Evolutionary conservation across 139 green algal genomes (phyloP).

Genomic region (Picochlorum sp.): DNA sequence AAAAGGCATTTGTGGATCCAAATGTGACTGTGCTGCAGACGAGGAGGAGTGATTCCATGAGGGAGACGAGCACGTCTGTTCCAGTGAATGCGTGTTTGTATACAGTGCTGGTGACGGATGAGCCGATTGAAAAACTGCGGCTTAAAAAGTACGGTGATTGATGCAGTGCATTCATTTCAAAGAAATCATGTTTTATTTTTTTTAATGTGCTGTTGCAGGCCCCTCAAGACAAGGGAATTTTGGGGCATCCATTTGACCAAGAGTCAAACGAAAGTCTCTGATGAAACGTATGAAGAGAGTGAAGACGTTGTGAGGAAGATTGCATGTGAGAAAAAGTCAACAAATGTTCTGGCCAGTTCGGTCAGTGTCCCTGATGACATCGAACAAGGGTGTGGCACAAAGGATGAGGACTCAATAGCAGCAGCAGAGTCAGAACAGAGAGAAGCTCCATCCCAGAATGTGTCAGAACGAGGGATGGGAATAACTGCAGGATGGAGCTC

Average conservation of each 20-base stretch:
- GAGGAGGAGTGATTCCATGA: not conserved
- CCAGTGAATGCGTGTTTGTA: constrained; percentile 18
- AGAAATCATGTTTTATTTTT: no score
- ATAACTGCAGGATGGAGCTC: constrained; percentile 2
- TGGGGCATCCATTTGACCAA: not conserved
- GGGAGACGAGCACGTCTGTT: not conserved
- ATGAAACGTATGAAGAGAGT: not conserved
- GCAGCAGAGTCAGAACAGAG: no score
- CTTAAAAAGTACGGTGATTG: constrained; percentile 2
- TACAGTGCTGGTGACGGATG: constrained; percentile 31
- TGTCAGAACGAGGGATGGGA: constrained; percentile 8
- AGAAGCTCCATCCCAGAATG: not conserved
- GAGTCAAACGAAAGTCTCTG: not conserved
- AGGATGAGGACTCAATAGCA: no score
- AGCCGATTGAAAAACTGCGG: constrained; percentile 22
- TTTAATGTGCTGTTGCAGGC: not conserved
- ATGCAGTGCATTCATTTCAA: not conserved
- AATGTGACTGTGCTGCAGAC: not conserved
- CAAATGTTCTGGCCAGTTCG: no score
- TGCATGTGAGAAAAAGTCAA: no score
- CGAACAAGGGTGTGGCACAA: no score
- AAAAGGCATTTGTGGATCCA: constrained; percentile 3
- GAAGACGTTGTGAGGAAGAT: no score
- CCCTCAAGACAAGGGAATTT: not conserved
- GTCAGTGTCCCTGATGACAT: no score